Base-by-base conservation (phyloP, 164 flowering plant species). In the Santalum album region DNA sequence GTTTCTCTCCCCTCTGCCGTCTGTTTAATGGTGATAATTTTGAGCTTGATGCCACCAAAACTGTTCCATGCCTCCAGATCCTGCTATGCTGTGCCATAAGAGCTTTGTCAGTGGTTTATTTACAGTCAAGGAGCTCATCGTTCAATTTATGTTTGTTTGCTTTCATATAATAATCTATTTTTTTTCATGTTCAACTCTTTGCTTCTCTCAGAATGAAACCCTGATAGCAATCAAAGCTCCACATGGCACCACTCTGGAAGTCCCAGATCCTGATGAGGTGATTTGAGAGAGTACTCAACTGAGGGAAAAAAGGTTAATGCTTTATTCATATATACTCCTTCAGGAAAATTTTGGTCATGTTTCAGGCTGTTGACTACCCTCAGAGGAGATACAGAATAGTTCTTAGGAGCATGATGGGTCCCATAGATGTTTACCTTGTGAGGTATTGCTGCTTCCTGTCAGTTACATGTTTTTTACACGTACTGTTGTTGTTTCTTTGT, bases 331-430 rank as follows among this genome's bases (percentile, higher is more conserved):
- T 16, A 36, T 35, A 21, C 25, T 23, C 23, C 38, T 39, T 6
- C n/a, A 23, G 45, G 15, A 10, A n/a, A 45, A 23, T 42, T 9
- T 11, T 61, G 39, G 1, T 2, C 12, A 18, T 64, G 34, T 49
- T 49, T n/a, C 72, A 87, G 96, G 95, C 84, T 55, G 94, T 75
- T 64, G 97, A 89, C 50, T 87, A 83, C 76, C 85, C 86, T 21
- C 99, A 89, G 57, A 83, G 99, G 62, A 75, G 97, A 72, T 92
- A 92, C 69, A 79, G 95, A 65, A 79, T 92, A 23, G 87, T 87
- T 64, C 84, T 92, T 11, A 72, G 97, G 66, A 92, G 99, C 75
- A 85, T 96, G 60, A 87, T 89, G 96, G 99, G 96, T 40, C 96
- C 96, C 1, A 86, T 89, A 61, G 96, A 92, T 74, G 90, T 89